phyloP scores from a whole-genome alignment of 768 basidiomycete genomes.

The Mycena venus region DNA sequence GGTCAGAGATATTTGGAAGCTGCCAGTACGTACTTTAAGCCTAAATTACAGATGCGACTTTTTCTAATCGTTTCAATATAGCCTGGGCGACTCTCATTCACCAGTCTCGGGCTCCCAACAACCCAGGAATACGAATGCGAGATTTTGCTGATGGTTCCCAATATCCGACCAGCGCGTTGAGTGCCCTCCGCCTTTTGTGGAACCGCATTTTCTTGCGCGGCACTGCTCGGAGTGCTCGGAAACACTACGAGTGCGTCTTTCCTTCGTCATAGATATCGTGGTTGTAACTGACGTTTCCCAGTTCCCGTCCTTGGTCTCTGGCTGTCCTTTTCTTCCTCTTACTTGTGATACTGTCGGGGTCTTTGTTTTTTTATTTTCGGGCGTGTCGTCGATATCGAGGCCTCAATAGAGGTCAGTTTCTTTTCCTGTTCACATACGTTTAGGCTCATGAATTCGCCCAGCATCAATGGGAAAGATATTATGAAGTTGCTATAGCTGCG shows the following conservation, averaged over 20 bases:
- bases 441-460: slow-evolving; percentile 22
- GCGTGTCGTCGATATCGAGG: slow-evolving; percentile 51
- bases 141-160: slow-evolving; percentile 51
- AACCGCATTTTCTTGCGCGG: slow-evolving; percentile 49
- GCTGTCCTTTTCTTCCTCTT: slow-evolving; percentile 52
- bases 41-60: no score
- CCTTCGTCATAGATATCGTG: not conserved
- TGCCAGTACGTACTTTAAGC: slow-evolving; percentile 46
- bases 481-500: slow-evolving; percentile 51
- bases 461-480: slow-evolving; percentile 50
- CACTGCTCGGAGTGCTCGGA: slow-evolving; percentile 45
- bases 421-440: not conserved
- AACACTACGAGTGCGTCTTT: slow-evolving; percentile 53
- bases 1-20: slow-evolving; percentile 50
- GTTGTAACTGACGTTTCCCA: slow-evolving; percentile 29
- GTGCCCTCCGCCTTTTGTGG: slow-evolving; percentile 51
- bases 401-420: slow-evolving; percentile 44
- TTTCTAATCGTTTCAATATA: slow-evolving; percentile 29
- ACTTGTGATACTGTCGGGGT: slow-evolving; percentile 43
- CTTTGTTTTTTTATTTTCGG: slow-evolving; percentile 53
- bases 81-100: slow-evolving; percentile 62
- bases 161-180: slow-evolving; percentile 44
- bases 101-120: slow-evolving; percentile 46
- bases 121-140: slow-evolving; percentile 50
- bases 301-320: slow-evolving; percentile 53